These are phyloP conservation scores for Rubia balearica DNA, from an alignment of 305 asterid genomes.

Conservation along the genomic window DNA sequence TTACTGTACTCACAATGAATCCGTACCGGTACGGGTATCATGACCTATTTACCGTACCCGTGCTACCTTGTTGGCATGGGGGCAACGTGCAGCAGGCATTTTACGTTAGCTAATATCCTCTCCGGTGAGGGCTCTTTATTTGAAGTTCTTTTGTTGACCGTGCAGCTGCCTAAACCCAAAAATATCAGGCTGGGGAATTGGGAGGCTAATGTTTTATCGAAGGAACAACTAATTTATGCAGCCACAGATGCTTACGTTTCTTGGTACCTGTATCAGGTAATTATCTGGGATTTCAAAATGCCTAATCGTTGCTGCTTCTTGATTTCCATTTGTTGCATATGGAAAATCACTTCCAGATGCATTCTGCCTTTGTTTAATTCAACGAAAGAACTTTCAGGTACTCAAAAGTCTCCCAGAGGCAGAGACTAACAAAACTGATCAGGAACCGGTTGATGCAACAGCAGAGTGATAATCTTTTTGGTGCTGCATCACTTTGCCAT, in stretches of 20 bases:
- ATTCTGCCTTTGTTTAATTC: constrained; percentile 4
- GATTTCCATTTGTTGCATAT: neutral
- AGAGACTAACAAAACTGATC: constrained; percentile 22
- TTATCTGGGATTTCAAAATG: neutral
- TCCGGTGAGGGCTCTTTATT: constrained; percentile 11
- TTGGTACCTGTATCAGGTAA: constrained; percentile 82
- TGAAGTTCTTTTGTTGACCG: no score
- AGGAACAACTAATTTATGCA: constrained; percentile 65
- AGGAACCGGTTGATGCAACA: constrained; percentile 16
- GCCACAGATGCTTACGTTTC: constrained; percentile 91
- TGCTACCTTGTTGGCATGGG: neutral
- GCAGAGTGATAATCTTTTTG: constrained; percentile 14
- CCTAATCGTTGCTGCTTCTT: neutral
- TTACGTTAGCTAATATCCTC: neutral
- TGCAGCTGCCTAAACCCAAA: constrained; percentile 41
- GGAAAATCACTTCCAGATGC: neutral
- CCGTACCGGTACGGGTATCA: no score
- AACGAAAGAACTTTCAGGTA: constrained; percentile 33
- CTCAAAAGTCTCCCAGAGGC: constrained; percentile 45
- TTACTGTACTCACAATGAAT: no score
- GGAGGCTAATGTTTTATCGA: constrained; percentile 69
- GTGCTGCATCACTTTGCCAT: neutral
- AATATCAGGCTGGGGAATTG: constrained; percentile 76
- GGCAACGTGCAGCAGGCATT: neutral
- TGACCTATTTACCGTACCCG: no score